Evolutionary conservation across 345 rosid genomes (phyloP).

Genomic region (Eutrema yunnanense): DNA sequence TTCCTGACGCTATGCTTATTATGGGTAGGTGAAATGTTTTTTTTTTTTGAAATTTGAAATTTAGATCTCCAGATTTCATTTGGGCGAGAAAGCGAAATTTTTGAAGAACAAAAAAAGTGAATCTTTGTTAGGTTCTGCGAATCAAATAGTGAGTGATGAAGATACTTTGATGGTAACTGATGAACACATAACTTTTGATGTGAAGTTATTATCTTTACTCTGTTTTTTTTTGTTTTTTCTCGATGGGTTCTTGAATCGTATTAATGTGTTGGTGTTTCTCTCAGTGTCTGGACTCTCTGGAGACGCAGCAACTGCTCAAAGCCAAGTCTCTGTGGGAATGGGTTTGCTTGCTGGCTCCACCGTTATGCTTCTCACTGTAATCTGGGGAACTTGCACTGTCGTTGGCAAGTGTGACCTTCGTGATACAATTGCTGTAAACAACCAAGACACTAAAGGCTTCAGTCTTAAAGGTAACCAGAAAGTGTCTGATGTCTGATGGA

Average conservation of each 20-base stretch:
- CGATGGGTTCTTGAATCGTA: not conserved
- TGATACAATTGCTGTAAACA: constrained; percentile 46
- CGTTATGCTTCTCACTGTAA: constrained; percentile 74
- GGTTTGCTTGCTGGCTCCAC: constrained; percentile 89
- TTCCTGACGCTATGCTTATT: constrained; percentile 97
- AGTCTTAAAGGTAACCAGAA: constrained; percentile 42
- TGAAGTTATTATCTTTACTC: not conserved
- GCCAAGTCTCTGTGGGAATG: constrained; percentile 89
- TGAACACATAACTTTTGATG: not conserved
- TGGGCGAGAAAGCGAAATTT: not conserved
- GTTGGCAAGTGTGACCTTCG: constrained; percentile 73
- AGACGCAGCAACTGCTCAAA: constrained; percentile 57
- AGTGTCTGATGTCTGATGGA: not conserved
- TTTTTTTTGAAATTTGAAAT: not conserved
- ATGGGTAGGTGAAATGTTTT: constrained; percentile 45
- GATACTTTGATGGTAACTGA: not conserved
- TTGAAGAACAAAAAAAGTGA: not conserved
- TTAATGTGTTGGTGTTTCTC: not conserved
- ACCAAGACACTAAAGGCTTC: constrained; percentile 44
- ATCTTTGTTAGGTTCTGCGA: constrained; percentile 2
- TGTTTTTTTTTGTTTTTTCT: not conserved
- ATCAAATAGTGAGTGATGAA: not conserved
- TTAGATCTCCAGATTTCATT: not conserved
- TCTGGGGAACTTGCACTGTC: constrained; percentile 78
- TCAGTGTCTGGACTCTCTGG: constrained; percentile 91